phyloP scores from a whole-genome alignment of 2,329 filamentous ascomycete genomes.

The Pseudocercospora cruenta region DNA sequence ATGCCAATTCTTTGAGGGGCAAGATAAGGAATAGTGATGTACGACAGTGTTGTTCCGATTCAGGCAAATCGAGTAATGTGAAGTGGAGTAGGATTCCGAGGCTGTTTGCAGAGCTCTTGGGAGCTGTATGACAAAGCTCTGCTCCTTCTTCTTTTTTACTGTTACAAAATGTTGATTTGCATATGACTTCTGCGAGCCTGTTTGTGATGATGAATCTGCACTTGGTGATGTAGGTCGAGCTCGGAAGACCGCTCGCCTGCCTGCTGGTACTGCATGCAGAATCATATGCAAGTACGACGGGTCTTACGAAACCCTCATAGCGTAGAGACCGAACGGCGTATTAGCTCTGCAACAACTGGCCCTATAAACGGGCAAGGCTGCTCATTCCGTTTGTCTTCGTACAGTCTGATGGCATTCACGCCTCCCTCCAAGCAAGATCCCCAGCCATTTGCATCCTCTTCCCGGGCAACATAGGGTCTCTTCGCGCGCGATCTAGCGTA shows the following conservation, averaged over 20 bases:
- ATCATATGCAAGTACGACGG: background rate
- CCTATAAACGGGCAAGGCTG: too few relatives aligned
- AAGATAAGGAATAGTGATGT: background rate
- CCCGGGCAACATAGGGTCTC: background rate
- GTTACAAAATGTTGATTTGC: background rate
- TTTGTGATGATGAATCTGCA: background rate
- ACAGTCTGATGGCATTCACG: too few relatives aligned
- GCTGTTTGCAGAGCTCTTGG: background rate
- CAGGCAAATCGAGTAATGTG: background rate
- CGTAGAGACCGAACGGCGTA: too few relatives aligned
- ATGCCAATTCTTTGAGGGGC: background rate
- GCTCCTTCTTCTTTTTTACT: background rate
- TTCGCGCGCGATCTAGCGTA: background rate
- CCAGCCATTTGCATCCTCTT: background rate
- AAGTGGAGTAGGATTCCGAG: background rate
- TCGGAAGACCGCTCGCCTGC: background rate
- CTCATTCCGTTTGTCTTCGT: too few relatives aligned
- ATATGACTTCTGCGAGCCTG: background rate
- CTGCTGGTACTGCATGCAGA: background rate
- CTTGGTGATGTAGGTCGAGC: background rate
- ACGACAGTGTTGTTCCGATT: background rate
- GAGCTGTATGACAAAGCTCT: background rate
- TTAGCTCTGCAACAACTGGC: too few relatives aligned
- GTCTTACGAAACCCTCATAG: too few relatives aligned
- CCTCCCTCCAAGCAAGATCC: background rate